A percentile compares a stretch with the other conserved stretches of the same genome.
These are phyloP conservation scores for Triticum aestivum DNA, from an alignment of 176 grass and related monocot genomes.

Conservation along the genomic window DNA sequence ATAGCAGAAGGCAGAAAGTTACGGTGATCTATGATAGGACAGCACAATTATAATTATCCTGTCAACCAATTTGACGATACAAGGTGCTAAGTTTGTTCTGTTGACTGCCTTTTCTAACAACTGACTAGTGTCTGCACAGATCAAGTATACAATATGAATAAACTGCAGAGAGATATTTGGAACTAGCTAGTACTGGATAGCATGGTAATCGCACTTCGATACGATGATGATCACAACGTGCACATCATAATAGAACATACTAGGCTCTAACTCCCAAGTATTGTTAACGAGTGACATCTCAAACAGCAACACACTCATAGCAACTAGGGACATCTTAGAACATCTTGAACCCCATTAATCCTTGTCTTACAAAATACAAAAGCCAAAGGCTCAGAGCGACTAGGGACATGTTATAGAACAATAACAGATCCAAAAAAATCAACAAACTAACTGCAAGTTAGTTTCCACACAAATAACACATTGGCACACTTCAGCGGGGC, in stretches of 20 bases:
- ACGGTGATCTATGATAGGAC: background rate
- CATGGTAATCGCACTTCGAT: background rate
- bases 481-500: background rate
- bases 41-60: no score
- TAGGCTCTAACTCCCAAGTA: background rate
- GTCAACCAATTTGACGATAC: background rate
- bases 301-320: background rate
- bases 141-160: background rate
- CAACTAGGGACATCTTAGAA: background rate
- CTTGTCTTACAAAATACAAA: no score
- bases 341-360: background rate
- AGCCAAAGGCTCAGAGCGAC: background rate
- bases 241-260: background rate
- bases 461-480: no score
- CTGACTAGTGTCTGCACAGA: background rate
- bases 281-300: background rate
- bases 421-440: background rate
- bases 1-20: background rate
- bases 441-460: background rate
- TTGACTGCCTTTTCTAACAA: background rate
- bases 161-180: background rate
- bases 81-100: background rate
- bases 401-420: background rate
- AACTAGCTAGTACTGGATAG: background rate
- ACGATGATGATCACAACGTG: no score